Evolutionary conservation across 2,329 filamentous ascomycete genomes (phyloP).

Genomic region (Cordyceps javanica): DNA sequence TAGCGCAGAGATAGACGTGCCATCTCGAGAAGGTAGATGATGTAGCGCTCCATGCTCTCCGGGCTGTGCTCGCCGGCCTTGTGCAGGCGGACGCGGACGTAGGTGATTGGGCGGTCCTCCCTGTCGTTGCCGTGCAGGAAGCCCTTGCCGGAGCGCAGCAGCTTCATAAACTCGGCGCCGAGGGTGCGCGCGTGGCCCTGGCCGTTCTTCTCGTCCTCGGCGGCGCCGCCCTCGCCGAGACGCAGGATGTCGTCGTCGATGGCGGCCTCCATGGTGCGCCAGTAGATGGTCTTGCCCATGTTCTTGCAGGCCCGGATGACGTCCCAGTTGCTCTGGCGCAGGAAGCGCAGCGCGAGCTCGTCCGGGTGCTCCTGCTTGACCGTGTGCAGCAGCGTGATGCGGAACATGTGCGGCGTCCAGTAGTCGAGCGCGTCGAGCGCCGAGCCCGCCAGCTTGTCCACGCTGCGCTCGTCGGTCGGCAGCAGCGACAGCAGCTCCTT

Average conservation of each 20-base stretch:
- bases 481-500: slow-evolving; percentile 31
- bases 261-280: slow-evolving; percentile 70
- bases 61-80: slow-evolving; percentile 70
- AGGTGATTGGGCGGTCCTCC: slow-evolving; percentile 70
- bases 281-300: slow-evolving; percentile 84
- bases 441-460: slow-evolving; percentile 76
- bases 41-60: slow-evolving; percentile 71
- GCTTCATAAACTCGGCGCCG: slow-evolving; percentile 69
- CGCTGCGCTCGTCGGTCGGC: slow-evolving; percentile 60
- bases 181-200: slow-evolving; percentile 56
- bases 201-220: slow-evolving; percentile 47
- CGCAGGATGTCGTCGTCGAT: slow-evolving; percentile 78
- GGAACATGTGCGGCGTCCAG: slow-evolving; percentile 65
- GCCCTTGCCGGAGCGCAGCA: slow-evolving; percentile 79
- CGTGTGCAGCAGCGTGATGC: slow-evolving; percentile 77
- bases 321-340: slow-evolving; percentile 82
- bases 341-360: slow-evolving; percentile 66
- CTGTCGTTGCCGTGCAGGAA: slow-evolving; percentile 79
- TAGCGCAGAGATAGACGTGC: slow-evolving; percentile 69
- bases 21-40: slow-evolving; percentile 83
- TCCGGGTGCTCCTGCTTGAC: slow-evolving; percentile 88
- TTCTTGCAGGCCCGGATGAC: slow-evolving; percentile 81
- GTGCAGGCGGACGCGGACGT: slow-evolving; percentile 72
- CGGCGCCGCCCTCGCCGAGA: slow-evolving; percentile 59
- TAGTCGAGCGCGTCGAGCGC: slow-evolving; percentile 71